These are phyloP conservation scores for Mycena sp. DNA, from an alignment of 1,284 basidiomycete species.

Conservation along the genomic window DNA sequence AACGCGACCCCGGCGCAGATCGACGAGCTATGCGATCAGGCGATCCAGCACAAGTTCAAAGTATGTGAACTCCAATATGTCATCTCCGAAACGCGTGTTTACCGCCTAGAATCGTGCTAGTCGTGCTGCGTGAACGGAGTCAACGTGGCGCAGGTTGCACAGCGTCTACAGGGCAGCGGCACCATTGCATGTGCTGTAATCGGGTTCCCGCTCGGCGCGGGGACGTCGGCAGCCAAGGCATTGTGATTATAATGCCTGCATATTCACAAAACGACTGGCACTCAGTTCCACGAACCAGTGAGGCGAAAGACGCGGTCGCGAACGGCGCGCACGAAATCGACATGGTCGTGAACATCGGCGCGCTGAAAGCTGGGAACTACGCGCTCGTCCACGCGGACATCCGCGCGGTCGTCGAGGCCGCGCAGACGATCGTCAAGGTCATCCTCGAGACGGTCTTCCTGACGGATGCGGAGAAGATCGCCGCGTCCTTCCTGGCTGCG, in stretches of 20 bases:
- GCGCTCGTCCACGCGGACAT: constrained; percentile 50
- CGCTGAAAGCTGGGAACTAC: constrained; percentile 52
- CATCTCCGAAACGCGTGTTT: not conserved
- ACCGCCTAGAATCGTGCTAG: constrained; percentile 35
- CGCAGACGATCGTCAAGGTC: constrained; percentile 51
- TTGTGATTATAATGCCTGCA: constrained; percentile 41
- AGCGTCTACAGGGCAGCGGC: constrained; percentile 46
- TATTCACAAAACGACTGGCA: not conserved
- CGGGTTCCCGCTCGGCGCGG: constrained; percentile 58
- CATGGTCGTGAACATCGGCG: constrained; percentile 57
- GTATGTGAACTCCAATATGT: constrained; percentile 33
- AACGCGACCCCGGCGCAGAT: constrained; percentile 55
- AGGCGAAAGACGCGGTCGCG: constrained; percentile 52
- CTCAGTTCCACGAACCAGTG: constrained; percentile 40
- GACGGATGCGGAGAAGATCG: constrained; percentile 52
- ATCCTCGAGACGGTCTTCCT: constrained; percentile 59
- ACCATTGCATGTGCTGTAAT: constrained; percentile 55
- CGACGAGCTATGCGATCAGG: constrained; percentile 55
- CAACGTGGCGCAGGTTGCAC: constrained; percentile 50
- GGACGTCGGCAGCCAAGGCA: constrained; percentile 50
- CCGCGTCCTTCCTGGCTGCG: constrained; percentile 53
- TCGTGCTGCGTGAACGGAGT: constrained; percentile 59
- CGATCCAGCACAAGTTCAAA: constrained; percentile 56
- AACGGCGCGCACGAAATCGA: constrained; percentile 59
- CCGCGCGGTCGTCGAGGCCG: constrained; percentile 46